phyloP scores from a whole-genome alignment of 306 rosid species.

The Heteromeles arbutifolia region DNA sequence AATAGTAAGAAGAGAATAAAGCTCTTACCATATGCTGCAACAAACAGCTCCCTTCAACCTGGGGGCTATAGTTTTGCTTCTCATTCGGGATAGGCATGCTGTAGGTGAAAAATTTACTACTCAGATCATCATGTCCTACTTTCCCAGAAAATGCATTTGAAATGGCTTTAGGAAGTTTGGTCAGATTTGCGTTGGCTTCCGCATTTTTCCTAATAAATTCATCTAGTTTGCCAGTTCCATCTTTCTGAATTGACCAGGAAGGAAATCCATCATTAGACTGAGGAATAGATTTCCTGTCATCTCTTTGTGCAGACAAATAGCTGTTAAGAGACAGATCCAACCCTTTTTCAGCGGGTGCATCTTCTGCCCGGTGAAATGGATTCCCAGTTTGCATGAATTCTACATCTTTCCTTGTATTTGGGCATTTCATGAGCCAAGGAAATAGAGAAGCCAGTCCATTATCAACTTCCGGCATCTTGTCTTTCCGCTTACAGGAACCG shows the following conservation, averaged over 20 bases:
- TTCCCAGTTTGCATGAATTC: conserved; percentile 37
- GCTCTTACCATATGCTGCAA: conserved; percentile 35
- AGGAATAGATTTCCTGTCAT: conserved; percentile 39
- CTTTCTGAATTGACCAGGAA: conserved; percentile 46
- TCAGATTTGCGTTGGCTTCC: conserved; percentile 41
- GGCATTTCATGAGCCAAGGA: conserved; percentile 21
- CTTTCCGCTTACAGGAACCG: conserved; percentile 46
- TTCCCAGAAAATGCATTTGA: conserved; percentile 34
- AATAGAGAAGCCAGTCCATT: conserved; percentile 31
- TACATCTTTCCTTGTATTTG: conserved; percentile 35
- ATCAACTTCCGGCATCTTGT: conserved; percentile 44
- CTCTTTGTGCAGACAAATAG: conserved; percentile 37
- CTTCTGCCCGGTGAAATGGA: conserved; percentile 39
- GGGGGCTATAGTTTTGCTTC: conserved; percentile 25
- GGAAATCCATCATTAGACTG: conserved; percentile 39
- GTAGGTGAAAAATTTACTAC: conserved; percentile 22
- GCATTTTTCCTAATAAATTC: conserved; percentile 38
- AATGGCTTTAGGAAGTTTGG: conserved; percentile 31
- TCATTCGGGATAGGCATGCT: conserved; percentile 28
- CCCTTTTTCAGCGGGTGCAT: conserved; percentile 37
- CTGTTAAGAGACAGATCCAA: conserved; percentile 60
- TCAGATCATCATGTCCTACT: conserved; percentile 34
- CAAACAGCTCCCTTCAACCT: conserved; percentile 30
- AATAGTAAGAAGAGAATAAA: conserved; percentile 7
- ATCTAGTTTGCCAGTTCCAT: conserved; percentile 39